Percentiles rank a stretch among this genome's conserved stretches.
Evolutionary conservation across 192 early-diverging fungal species (phyloP).

Genomic region (Entomortierella beljakovae): DNA sequence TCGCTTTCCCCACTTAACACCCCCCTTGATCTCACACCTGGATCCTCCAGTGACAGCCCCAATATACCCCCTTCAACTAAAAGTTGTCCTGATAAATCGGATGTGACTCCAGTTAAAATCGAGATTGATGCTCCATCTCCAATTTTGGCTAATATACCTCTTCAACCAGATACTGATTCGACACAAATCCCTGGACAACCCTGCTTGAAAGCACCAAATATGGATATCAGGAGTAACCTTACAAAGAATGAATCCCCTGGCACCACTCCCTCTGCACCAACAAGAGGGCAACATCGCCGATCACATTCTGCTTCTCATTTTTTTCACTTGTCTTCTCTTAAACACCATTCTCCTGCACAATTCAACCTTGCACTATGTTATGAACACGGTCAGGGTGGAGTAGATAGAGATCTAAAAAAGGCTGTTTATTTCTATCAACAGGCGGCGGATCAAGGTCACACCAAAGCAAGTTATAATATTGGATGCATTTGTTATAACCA

Average conservation of each 20-base stretch:
- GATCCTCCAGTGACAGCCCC: neutral
- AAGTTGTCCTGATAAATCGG: neutral
- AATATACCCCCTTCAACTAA: neutral
- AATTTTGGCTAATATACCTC: neutral
- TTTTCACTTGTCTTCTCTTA: conserved; percentile 43
- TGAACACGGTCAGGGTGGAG: conserved; percentile 52
- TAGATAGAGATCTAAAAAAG: conserved; percentile 30
- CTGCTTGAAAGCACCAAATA: neutral
- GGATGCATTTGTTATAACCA: conserved; percentile 43
- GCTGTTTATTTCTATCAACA: conserved; percentile 48
- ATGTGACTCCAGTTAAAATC: neutral
- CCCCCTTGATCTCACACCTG: neutral
- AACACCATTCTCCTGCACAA: conserved; percentile 41
- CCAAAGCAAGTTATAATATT: conserved; percentile 44
- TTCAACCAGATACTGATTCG: neutral
- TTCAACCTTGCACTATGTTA: conserved; percentile 50
- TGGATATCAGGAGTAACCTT: neutral
- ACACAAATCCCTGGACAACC: neutral
- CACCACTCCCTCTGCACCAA: neutral
- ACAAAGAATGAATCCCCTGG: neutral
- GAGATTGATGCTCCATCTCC: conserved; percentile 13
- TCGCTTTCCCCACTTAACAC: neutral
- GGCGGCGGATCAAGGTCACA: conserved; percentile 49
- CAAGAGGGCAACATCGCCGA: conserved; percentile 21
- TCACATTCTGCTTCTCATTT: conserved; percentile 48